A percentile compares a stretch with the other conserved stretches of the same genome.
These are phyloP conservation scores for Hansfordia pulvinata DNA, from an alignment of 2,329 filamentous ascomycete genomes.

Conservation along the genomic window DNA sequence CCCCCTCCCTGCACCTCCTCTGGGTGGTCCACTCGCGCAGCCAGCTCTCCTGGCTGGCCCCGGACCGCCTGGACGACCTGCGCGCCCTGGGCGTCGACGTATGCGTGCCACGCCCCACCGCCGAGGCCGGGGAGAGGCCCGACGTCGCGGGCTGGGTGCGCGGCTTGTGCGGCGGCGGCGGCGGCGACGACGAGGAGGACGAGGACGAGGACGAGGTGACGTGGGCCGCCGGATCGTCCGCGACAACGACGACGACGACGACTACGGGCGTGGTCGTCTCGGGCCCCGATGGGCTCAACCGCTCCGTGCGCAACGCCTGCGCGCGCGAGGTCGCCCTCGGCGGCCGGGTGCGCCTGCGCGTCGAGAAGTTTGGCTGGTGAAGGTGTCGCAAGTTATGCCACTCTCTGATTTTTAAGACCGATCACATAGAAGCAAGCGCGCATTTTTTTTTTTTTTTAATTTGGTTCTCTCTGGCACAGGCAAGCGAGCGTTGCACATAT, in stretches of 20 bases:
- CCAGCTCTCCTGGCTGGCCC: conserved; percentile 40
- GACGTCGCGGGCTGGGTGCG: conserved; percentile 22
- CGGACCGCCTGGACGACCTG: conserved; percentile 32
- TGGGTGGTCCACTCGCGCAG: conserved; percentile 42
- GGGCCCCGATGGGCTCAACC: conserved; percentile 48
- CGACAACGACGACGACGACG: no score
- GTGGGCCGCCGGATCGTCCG: no score
- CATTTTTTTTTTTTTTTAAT: no score
- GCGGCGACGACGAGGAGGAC: no score
- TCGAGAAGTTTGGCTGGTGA: conserved; percentile 59
- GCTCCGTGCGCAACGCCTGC: conserved; percentile 44
- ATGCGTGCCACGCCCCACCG: conserved; percentile 39
- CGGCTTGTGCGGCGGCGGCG: no score
- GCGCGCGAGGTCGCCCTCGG: conserved; percentile 33
- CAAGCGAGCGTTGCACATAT: no score
- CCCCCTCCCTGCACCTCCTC: conserved; percentile 40
- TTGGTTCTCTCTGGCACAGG: no score
- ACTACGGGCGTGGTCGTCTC: conserved; percentile 39
- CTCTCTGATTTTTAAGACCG: no score
- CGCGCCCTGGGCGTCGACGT: conserved; percentile 34
- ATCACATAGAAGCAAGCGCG: no score
- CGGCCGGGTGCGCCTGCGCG: conserved; percentile 32
- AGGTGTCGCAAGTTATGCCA: no score
- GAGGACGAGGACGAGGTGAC: conserved; percentile 16
- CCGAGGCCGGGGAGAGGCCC: conserved; percentile 36